Conservation (phyloP, 2,329 filamentous ascomycete genomes). For the Fusarium mexicanum region DNA sequence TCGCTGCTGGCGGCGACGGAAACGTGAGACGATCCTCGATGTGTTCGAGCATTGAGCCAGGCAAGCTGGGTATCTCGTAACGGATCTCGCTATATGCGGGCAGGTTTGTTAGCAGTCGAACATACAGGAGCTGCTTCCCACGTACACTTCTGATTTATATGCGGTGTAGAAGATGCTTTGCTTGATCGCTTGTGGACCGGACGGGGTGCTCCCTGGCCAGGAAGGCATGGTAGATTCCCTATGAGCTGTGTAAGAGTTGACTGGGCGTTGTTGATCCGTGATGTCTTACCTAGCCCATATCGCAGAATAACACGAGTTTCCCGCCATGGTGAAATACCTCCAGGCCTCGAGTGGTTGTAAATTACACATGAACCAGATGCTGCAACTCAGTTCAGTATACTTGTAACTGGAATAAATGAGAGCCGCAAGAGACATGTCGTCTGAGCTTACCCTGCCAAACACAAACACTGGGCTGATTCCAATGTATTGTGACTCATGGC, state of each 20-base stretch:
- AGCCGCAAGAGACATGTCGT: background rate
- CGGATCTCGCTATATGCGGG: background rate
- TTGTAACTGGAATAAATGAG: fast-evolving
- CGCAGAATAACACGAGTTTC: background rate
- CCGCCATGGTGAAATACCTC: background rate
- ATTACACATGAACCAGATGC: background rate
- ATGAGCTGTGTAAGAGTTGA: background rate
- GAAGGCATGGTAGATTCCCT: background rate
- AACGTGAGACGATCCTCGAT: background rate
- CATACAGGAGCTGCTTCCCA: fast-evolving
- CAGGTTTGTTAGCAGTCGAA: background rate
- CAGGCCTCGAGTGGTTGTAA: background rate
- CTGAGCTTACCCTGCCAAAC: background rate
- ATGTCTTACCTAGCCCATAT: background rate
- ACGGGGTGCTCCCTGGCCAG: background rate
- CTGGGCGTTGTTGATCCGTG: no score
- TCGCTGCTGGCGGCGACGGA: background rate
- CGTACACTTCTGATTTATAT: background rate
- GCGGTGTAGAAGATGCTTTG: background rate
- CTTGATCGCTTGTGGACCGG: background rate
- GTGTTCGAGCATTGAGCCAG: background rate
- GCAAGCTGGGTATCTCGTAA: background rate
- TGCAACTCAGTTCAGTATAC: background rate
- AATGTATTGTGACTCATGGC: background rate
- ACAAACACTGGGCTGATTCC: background rate